A percentile compares a stretch with the other conserved stretches of the same genome.
phyloP scores from a whole-genome alignment of 495 filamentous ascomycete genomes.

The Symbiotaphrina buchneri region DNA sequence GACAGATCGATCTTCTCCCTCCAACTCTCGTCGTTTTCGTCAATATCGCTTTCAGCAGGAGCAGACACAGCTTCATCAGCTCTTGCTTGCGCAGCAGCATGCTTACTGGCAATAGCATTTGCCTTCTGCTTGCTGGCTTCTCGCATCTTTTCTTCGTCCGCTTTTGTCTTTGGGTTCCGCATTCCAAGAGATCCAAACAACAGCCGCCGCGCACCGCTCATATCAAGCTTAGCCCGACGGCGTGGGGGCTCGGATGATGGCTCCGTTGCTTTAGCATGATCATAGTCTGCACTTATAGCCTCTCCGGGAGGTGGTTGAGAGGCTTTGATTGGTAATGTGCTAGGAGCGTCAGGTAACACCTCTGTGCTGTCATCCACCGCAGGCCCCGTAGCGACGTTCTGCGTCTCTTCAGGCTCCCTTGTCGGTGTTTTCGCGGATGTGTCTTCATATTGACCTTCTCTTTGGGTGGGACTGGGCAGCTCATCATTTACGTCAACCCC shows the following conservation, averaged over 20 bases:
- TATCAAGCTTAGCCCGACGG: constrained; percentile 30
- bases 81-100: background rate
- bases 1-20: constrained; percentile 43
- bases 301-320: too few species aligned
- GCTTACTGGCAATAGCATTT: constrained; percentile 3
- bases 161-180: constrained; percentile 38
- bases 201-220: constrained; percentile 40
- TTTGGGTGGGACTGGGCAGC: too few species aligned
- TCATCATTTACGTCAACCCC: constrained; percentile 24
- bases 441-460: too few species aligned
- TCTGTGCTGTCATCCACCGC: too few species aligned
- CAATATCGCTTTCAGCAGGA: constrained; percentile 1
- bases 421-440: too few species aligned
- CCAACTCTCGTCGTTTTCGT: constrained; percentile 31
- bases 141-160: constrained; percentile 39
- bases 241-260: constrained; percentile 10
- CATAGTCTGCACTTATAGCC: too few species aligned
- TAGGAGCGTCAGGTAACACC: too few species aligned
- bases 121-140: constrained; percentile 22
- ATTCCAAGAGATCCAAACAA: constrained; percentile 56
- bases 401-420: too few species aligned
- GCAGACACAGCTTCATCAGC: background rate
- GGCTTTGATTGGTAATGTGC: too few species aligned
- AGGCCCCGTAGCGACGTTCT: too few species aligned
- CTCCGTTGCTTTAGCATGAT: constrained; percentile 5